A percentile compares a stretch with the other conserved stretches of the same genome.
Conservation (phyloP, 495 filamentous ascomycete genomes). For the Aspergillus ellipticus region DNA sequence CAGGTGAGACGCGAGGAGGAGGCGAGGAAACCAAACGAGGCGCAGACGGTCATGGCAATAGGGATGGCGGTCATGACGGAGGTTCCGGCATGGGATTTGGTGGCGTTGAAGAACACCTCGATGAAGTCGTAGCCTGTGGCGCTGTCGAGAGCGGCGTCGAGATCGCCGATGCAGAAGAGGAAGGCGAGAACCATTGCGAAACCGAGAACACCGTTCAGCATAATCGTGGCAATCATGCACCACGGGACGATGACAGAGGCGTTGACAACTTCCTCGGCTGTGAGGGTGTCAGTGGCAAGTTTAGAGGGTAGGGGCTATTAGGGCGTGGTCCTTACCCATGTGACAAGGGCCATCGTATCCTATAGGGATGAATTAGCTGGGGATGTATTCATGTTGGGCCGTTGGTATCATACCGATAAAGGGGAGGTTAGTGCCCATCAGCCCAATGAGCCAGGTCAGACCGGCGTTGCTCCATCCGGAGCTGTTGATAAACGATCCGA, state of each 20-base stretch:
- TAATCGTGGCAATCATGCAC: conserved; percentile 25
- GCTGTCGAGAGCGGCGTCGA: conserved; percentile 20
- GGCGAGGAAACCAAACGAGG: not conserved
- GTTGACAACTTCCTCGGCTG: conserved; percentile 28
- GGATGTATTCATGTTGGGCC: not conserved
- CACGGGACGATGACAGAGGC: conserved; percentile 24
- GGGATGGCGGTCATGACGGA: conserved; percentile 3
- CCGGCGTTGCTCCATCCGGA: conserved; percentile 37
- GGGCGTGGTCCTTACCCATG: not conserved
- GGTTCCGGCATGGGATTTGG: conserved; percentile 19
- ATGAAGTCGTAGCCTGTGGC: conserved; percentile 24
- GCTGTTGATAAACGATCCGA: conserved; percentile 27
- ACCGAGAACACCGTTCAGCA: conserved; percentile 31
- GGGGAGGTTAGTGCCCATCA: not conserved
- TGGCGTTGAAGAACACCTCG: conserved; percentile 22
- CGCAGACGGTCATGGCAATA: conserved; percentile 9
- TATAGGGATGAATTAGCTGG: not conserved
- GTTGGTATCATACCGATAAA: conserved; percentile 1
- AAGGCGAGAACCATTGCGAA: conserved; percentile 29
- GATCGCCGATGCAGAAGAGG: conserved; percentile 31
- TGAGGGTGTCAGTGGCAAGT: not conserved
- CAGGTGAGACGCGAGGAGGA: conserved; percentile 1
- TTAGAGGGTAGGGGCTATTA: not conserved
- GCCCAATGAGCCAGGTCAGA: conserved; percentile 21
- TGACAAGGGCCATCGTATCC: not conserved